Conservation (phyloP, 495 filamentous ascomycete genomes). For the Hyaloscypha bicolor region DNA sequence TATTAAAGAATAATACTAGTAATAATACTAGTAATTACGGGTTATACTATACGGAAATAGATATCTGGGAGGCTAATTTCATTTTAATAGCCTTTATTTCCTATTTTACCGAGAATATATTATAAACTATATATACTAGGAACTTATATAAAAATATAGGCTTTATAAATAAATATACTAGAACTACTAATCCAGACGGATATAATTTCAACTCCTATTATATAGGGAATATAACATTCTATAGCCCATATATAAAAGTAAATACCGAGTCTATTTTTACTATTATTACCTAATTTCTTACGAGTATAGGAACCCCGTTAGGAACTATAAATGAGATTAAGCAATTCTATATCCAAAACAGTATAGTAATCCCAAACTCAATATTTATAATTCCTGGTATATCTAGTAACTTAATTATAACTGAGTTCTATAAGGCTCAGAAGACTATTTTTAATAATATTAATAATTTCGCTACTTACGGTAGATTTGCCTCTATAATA, state of each 20-base stretch:
- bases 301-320: constrained; percentile 53
- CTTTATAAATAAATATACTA: constrained; percentile 39
- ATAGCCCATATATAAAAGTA: constrained; percentile 55
- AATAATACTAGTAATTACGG: constrained; percentile 58
- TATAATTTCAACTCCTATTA: constrained; percentile 75
- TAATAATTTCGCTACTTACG: constrained; percentile 53
- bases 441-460: constrained; percentile 63
- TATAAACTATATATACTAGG: constrained; percentile 18
- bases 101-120: neutral
- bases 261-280: constrained; percentile 64
- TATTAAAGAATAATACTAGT: constrained; percentile 49
- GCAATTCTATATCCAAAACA: constrained; percentile 59
- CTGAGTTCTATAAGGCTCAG: constrained; percentile 58
- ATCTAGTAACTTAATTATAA: constrained; percentile 42
- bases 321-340: constrained; percentile 62
- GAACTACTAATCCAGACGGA: constrained; percentile 73
- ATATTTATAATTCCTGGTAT: constrained; percentile 48
- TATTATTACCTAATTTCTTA: constrained; percentile 72
- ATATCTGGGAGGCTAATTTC: constrained; percentile 43
- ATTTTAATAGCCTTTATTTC: constrained; percentile 26
- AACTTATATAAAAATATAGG: constrained; percentile 36
- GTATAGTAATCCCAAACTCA: constrained; percentile 35
- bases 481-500: constrained; percentile 60
- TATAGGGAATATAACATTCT: constrained; percentile 60
- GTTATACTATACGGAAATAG: constrained; percentile 69